Conservation (phyloP, 2,329 filamentous ascomycete genomes). For the Fusarium fujikuroi region DNA sequence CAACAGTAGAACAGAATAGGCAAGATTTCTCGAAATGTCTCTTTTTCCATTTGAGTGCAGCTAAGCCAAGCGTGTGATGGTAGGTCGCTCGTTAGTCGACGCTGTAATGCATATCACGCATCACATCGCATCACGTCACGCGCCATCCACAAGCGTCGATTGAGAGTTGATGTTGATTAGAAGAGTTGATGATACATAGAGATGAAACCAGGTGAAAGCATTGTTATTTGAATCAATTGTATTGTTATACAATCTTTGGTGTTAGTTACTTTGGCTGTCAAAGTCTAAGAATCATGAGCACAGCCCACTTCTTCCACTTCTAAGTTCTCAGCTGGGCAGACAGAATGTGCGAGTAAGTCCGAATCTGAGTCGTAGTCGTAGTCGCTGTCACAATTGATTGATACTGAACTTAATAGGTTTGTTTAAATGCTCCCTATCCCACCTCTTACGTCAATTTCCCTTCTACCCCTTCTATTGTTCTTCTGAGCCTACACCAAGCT, state of each 20-base stretch:
- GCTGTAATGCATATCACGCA: slow-evolving; percentile 21
- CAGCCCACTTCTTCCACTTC: slow-evolving; percentile 11
- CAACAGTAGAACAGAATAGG: neutral
- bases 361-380: slow-evolving; percentile 26
- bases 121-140: slow-evolving; percentile 21
- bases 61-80: slow-evolving; percentile 4
- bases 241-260: neutral
- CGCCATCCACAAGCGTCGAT: slow-evolving; percentile 30
- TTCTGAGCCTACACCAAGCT: neutral
- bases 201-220: neutral
- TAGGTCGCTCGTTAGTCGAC: neutral
- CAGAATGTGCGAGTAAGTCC: slow-evolving; percentile 5
- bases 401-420: slow-evolving; percentile 7
- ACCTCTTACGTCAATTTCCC: neutral
- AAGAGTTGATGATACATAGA: neutral
- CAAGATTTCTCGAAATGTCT: neutral
- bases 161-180: neutral
- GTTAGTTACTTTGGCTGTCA: neutral
- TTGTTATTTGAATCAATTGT: neutral
- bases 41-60: neutral
- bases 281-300: slow-evolving; percentile 14
- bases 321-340: neutral
- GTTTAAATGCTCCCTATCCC: slow-evolving; percentile 23
- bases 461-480: neutral
- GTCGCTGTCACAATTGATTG: slow-evolving; percentile 7